A percentile compares a stretch with the other conserved stretches of the same genome.
Evolutionary conservation across 805 yeast genomes (phyloP).

Genomic region (Candida tallmaniae): DNA sequence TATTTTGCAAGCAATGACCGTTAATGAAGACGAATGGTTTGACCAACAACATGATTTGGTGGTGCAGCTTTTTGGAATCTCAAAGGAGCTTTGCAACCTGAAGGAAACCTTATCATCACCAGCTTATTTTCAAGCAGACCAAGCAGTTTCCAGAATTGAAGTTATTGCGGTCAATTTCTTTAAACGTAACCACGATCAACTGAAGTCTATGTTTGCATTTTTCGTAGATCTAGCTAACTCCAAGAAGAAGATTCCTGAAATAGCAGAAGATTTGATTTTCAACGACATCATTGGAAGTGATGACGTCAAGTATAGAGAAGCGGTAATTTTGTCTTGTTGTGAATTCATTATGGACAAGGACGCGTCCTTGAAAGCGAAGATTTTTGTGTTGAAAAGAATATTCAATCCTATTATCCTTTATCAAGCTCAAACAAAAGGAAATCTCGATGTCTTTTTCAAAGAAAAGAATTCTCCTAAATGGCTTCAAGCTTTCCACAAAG

Average conservation of each 20-base stretch:
- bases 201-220: conserved; percentile 25
- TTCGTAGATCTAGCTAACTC: conserved; percentile 38
- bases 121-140: conserved; percentile 65
- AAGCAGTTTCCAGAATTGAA: conserved; percentile 64
- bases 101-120: conserved; percentile 46
- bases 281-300: conserved; percentile 47
- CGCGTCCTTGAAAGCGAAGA: conserved; percentile 47
- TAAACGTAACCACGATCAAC: conserved; percentile 18
- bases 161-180: conserved; percentile 25
- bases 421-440: conserved; percentile 50
- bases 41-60: conserved; percentile 43
- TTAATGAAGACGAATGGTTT: conserved; percentile 57
- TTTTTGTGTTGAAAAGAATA: conserved; percentile 52
- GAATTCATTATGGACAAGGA: conserved; percentile 44
- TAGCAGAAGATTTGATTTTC: conserved; percentile 56
- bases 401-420: conserved; percentile 62
- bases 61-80: conserved; percentile 35
- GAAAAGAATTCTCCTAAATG: conserved; percentile 44
- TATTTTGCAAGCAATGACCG: conserved; percentile 49
- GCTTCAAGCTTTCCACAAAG: conserved; percentile 57
- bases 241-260: conserved; percentile 42
- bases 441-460: conserved; percentile 43
- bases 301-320: conserved; percentile 44
- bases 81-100: conserved; percentile 21
- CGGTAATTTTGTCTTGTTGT: conserved; percentile 49